Evolutionary conservation across 306 rosid genomes (phyloP).

Genomic region (Phaseolus lunatus): DNA sequence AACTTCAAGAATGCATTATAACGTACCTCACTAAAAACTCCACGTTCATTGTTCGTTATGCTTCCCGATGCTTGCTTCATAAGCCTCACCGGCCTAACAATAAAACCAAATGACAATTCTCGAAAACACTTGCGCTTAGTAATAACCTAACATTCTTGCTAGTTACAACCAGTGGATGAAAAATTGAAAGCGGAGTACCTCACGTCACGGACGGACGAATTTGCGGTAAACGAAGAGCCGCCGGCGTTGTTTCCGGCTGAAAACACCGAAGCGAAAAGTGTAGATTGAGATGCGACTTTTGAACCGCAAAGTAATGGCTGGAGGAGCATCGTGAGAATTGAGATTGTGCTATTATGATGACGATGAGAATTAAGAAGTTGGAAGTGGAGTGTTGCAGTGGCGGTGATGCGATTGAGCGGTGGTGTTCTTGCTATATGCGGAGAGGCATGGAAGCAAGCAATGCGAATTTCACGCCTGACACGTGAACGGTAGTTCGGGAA

Average conservation of each 20-base stretch:
- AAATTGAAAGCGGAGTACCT: conserved; percentile 54
- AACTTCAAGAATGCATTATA: conserved; percentile 18
- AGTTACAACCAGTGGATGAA: background rate
- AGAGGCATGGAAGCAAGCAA: conserved; percentile 18
- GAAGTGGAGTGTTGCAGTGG: background rate
- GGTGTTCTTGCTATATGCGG: background rate
- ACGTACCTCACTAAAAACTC: conserved; percentile 58
- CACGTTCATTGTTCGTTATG: conserved; percentile 45
- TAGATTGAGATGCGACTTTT: conserved; percentile 45
- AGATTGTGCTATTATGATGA: background rate
- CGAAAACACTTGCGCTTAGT: conserved; percentile 1
- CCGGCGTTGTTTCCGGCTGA: conserved; percentile 22
- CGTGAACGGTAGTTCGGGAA: conserved; percentile 38
- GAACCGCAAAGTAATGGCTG: conserved; percentile 59
- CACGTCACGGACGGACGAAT: conserved; percentile 42
- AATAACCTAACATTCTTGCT: conserved; percentile 23
- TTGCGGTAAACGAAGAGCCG: conserved; percentile 43
- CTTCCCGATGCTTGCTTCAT: conserved; percentile 57
- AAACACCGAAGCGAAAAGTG: conserved; percentile 48
- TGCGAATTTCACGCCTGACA: conserved; percentile 36
- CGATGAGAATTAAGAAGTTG: background rate
- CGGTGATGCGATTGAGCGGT: background rate
- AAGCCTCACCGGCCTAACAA: conserved; percentile 62
- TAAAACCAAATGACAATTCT: conserved; percentile 1
- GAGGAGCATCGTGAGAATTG: conserved; percentile 57